Percentiles rank a stretch among this genome's conserved stretches.
Evolutionary conservation across 73 alveolate genomes (phyloP).

Genomic region (Urostyla sp.): DNA sequence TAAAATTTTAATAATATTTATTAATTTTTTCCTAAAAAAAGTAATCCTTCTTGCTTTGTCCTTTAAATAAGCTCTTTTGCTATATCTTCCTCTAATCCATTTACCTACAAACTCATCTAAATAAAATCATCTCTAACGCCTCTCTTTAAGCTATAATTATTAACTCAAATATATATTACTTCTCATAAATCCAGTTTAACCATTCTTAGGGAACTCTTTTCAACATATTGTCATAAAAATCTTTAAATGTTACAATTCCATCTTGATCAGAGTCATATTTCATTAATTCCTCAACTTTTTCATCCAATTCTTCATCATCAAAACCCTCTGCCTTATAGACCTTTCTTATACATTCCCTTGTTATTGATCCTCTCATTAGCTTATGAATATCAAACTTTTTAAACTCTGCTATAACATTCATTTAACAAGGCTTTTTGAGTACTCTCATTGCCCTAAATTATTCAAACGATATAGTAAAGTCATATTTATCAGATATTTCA

Average conservation of each 20-base stretch:
- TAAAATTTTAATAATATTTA: no score
- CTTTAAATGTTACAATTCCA: slow-evolving; percentile 64
- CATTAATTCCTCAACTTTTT: slow-evolving; percentile 46
- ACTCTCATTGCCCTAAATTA: slow-evolving; percentile 69
- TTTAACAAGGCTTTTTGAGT: slow-evolving; percentile 52
- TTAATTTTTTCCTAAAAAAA: slow-evolving; percentile 28
- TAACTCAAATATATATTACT: slow-evolving; percentile 1
- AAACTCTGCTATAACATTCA: slow-evolving; percentile 62
- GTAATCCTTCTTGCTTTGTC: slow-evolving; percentile 41
- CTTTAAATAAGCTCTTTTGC: slow-evolving; percentile 15
- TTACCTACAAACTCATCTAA: slow-evolving; percentile 43
- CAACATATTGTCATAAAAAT: slow-evolving; percentile 63
- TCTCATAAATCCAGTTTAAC: slow-evolving; percentile 62
- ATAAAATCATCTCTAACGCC: slow-evolving; percentile 62
- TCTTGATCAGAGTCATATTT: slow-evolving; percentile 63
- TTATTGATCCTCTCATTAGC: slow-evolving; percentile 53
- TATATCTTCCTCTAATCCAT: slow-evolving; percentile 54
- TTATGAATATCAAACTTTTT: slow-evolving; percentile 65
- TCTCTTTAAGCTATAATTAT: slow-evolving; percentile 2
- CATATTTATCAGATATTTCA: slow-evolving; percentile 53
- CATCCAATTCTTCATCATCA: slow-evolving; percentile 16
- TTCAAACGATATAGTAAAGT: slow-evolving; percentile 56
- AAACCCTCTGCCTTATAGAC: slow-evolving; percentile 49
- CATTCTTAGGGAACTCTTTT: slow-evolving; percentile 64
- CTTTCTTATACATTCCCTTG: slow-evolving; percentile 54